Conservation (phyloP, 169 alveolate genomes). For the Hammondia hammondi region DNA sequence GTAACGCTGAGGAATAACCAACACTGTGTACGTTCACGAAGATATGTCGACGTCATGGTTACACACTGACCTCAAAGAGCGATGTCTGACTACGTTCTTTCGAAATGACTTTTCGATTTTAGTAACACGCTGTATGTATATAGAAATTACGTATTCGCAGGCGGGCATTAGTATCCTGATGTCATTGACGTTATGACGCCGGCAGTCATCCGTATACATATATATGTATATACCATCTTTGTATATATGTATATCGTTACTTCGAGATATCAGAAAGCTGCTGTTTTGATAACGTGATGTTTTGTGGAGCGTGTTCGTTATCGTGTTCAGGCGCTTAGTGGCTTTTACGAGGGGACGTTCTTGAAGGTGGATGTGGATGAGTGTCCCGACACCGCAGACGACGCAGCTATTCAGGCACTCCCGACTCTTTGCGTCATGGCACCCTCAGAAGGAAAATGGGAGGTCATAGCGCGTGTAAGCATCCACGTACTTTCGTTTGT, state of each 20-base stretch:
- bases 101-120: too few relatives aligned
- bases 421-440: slow-evolving; percentile 14
- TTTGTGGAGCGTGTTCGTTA: not conserved
- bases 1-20: too few relatives aligned
- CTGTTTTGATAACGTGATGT: not conserved
- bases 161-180: too few relatives aligned
- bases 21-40: too few relatives aligned
- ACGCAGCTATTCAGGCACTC: not conserved
- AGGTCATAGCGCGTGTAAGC: slow-evolving; percentile 23
- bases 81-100: too few relatives aligned
- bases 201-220: not conserved
- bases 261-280: not conserved
- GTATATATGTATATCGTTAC: not conserved
- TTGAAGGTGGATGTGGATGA: slow-evolving; percentile 47
- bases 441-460: not conserved
- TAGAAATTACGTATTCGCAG: too few relatives aligned
- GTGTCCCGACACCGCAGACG: slow-evolving; percentile 32
- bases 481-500: not conserved
- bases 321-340: not conserved
- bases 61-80: too few relatives aligned
- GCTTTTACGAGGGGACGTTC: slow-evolving; percentile 16
- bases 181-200: too few relatives aligned
- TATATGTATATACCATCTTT: too few relatives aligned
- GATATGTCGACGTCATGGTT: too few relatives aligned
- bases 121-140: too few relatives aligned